Conservation (phyloP, 805 yeast genomes). For the Tetrapisispora namnaoensis region DNA sequence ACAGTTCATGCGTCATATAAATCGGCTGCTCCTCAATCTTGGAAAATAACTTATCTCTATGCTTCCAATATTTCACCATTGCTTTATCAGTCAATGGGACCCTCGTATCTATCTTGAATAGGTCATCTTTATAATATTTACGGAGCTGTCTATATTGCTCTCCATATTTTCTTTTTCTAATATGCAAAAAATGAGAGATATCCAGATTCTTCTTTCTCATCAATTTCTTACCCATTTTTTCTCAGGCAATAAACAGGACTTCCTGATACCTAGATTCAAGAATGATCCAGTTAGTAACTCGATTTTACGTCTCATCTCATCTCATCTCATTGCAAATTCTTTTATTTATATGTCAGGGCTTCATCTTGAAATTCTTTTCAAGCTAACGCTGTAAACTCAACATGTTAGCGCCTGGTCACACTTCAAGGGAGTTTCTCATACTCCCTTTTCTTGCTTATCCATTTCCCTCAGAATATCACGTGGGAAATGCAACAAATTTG, state of each 20-base stretch:
- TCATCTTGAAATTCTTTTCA: too few relatives aligned
- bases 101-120: background rate
- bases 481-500: too few relatives aligned
- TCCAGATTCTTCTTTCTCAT: background rate
- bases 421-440: background rate
- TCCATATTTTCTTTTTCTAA: conserved; percentile 12
- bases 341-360: background rate
- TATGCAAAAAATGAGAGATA: conserved; percentile 12
- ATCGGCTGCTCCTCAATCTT: conserved; percentile 55
- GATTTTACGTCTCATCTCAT: background rate
- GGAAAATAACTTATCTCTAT: conserved; percentile 51
- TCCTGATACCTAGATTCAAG: too few relatives aligned
- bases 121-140: background rate
- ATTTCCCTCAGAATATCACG: too few relatives aligned
- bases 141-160: conserved; percentile 8
- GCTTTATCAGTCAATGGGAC: background rate
- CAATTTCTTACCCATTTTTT: background rate
- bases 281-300: too few relatives aligned
- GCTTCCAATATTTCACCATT: conserved; percentile 45
- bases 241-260: too few relatives aligned
- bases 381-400: too few relatives aligned
- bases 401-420: too few relatives aligned
- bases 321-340: conserved; percentile 3
- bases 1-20: conserved; percentile 57
- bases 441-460: too few relatives aligned